Evolutionary conservation across 495 filamentous ascomycete genomes (phyloP), one percentile per base, ranked within the genome.

Genomic region (Aspergillus coremiiformis): DNA sequence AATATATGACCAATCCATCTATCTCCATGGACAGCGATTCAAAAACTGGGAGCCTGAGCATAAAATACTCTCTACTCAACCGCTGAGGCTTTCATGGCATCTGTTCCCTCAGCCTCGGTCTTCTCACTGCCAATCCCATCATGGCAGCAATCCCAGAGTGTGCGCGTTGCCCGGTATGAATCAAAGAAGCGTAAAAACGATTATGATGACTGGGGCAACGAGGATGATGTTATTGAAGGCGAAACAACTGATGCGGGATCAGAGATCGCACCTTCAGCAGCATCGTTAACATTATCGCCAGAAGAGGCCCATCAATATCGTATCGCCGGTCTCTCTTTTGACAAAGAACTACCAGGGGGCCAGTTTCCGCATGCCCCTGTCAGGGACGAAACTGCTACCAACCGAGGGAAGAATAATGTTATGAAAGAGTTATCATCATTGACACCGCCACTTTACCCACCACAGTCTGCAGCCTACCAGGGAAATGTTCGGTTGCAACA

Each of bases 401-500:
- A 42, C 17, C 49, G 57, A 15, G 68, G 42, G 2, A 42, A 55
- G 32, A 33, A 41, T 26, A 53, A 54, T 2, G 39, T 66, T 39
- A 30, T 64, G 15, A 56, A 57, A 44, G 55, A 58, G 17, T 51
- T 70, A 23, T 60, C 68, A 4, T 43, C 58, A 14, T 53, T 75
- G 14, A 63, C 67, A 11, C 49, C 58, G 24, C 68, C 67, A 1
- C 52, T 73, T 29, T 71, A 66, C 43, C 60, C 64, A 15, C 69
- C 70, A 32, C 69, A 68, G 51, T 65, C 68, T 29, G 49, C 63
- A 17, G 66, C 63, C 6, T 56, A 69, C 29, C 59, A 66, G 49
- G 62, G 63, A 32, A 72, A 66, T 32, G 54, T 78, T 30, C 73
- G 78, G 37, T 59, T 78, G 20, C 82, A 75, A n/a, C 85, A 89